Evolutionary conservation across 1,284 basidiomycete species (phyloP), one percentile per base, ranked within the genome.

Genomic region (Ceratobasidium sp.): DNA sequence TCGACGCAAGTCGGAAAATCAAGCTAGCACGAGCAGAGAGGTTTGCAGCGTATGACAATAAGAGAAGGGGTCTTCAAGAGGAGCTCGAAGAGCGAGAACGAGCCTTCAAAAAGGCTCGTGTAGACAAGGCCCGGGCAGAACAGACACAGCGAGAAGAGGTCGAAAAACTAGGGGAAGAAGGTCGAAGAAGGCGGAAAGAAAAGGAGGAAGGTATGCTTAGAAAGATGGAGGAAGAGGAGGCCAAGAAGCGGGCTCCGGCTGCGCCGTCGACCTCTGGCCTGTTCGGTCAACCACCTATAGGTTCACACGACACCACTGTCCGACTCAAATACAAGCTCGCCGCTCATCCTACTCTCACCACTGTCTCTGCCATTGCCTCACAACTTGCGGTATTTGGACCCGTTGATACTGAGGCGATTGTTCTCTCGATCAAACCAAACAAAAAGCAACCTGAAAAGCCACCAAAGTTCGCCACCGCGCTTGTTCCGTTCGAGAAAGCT

Each of bases 41-140:
- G 13, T 95, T 92, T 82, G 89, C 94, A 5, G 86, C 90, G 13
- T 95, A 92, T 84, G 94, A 97, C 82, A 89, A 87, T 77, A 96
- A 96, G 84, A 89, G 95, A 42, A 95, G 94, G 84, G 90, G 85
- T 26, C 88, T 97, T 83, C 90, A 97, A 13, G 93, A 95, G 78
- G 97, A 97, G 80, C 89, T 98, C 20, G 93, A 96, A 82, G 92
- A 92, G 79, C 89, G 93, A 33, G 97, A 98, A 83, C 90, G 91
- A 53, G 92, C 90, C 9, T 92, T 93, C 84, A 96, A 96, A 86
- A 92, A 92, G 83, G 88, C 91, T 0, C 89, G 90, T 79, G 82
- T 90, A 70, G 89, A 91, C 82, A 89, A 91, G 83, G 86, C 86
- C 12, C 87, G 87, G 46, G 86, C 87, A 64, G 90, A 89, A 83